Evolutionary conservation across 805 yeast species (phyloP), one percentile per base, ranked within the genome.

Genomic region (Candida suzukii): DNA sequence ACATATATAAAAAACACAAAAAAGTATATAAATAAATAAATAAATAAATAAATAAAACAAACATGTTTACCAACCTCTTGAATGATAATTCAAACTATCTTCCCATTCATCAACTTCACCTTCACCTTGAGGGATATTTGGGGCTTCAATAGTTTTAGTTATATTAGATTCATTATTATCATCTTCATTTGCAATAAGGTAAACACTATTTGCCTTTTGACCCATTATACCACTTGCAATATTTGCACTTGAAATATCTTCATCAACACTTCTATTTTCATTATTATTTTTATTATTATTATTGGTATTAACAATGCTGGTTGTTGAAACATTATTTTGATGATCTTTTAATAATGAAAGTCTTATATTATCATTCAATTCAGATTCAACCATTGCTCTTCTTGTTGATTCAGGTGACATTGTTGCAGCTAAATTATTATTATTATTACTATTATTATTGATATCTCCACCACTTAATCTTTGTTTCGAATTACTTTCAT

Each of bases 31-130:
- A 24, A 11, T 24, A 11, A 24, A 8, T 24, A 11, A n/a, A n/a
- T n/a, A n/a, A n/a, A n/a, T n/a, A n/a, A n/a, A n/a, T n/a, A n/a
- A 24, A 24, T 24, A n/a, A n/a, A n/a, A n/a, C n/a, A n/a, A n/a
- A n/a, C n/a, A n/a, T n/a, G n/a, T n/a, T 21, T 46, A 66, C 71
- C 71, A 66, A 11, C 71, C 71, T 40, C 66, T 56, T 6, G 71
- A 63, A 44, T 66, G 70, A 43, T 66, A 66, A 44, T 66, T 63
- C 47, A 63, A 51, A 44, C 58, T 54, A 41, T 57, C 69, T 22
- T 61, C 43, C 31, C 54, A 52, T 1, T 43, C 59, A 20, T 49
- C 57, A 3, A n/a, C 29, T 17, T 10, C 28, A 17, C 8, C 17
- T 6, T 14, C n/a, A 10, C 24, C 13, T 5, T 5, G 2, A 11